Conservation (phyloP, 139 green algal species). For the Tetratostichococcus sp. region DNA sequence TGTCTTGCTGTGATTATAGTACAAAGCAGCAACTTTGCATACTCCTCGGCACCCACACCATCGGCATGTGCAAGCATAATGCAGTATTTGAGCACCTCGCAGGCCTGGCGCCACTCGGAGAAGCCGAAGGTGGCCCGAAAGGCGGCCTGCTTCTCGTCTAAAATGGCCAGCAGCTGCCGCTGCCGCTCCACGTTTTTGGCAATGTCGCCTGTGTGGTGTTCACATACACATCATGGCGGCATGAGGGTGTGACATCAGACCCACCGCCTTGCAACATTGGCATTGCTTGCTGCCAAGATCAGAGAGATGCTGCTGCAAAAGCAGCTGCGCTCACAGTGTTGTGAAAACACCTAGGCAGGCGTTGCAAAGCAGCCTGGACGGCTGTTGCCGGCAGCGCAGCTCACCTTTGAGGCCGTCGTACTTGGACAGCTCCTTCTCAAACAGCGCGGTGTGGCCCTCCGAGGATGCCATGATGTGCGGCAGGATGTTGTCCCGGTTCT, state of each 20-base stretch:
- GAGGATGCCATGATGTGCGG: conserved; percentile 71
- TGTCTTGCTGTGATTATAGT: too few species aligned
- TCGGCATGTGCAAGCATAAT: neutral
- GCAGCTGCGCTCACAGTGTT: too few species aligned
- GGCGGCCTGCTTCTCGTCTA: conserved; percentile 30
- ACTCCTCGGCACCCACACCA: too few species aligned
- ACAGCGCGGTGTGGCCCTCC: conserved; percentile 54
- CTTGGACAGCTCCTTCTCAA: conserved; percentile 77
- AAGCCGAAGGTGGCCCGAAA: conserved; percentile 41
- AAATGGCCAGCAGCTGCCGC: conserved; percentile 47
- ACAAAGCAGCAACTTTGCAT: too few species aligned
- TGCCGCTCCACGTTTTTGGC: conserved; percentile 58
- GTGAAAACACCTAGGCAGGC: too few species aligned
- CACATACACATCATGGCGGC: too few species aligned
- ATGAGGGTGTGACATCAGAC: too few species aligned
- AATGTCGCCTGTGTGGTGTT: conserved; percentile 46
- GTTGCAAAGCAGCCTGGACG: too few species aligned
- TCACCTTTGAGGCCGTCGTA: conserved; percentile 69
- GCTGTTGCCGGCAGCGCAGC: neutral
- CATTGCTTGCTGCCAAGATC: too few species aligned
- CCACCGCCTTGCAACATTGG: too few species aligned
- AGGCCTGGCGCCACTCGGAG: conserved; percentile 54
- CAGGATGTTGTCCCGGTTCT: conserved; percentile 87
- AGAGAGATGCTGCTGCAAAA: too few species aligned
- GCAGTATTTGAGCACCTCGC: conserved; percentile 30